Percentiles rank a stretch among this genome's conserved stretches.
phyloP scores from a whole-genome alignment of 371 early-diverging fungal genomes.

The Thermomucor indicae-seudaticae region DNA sequence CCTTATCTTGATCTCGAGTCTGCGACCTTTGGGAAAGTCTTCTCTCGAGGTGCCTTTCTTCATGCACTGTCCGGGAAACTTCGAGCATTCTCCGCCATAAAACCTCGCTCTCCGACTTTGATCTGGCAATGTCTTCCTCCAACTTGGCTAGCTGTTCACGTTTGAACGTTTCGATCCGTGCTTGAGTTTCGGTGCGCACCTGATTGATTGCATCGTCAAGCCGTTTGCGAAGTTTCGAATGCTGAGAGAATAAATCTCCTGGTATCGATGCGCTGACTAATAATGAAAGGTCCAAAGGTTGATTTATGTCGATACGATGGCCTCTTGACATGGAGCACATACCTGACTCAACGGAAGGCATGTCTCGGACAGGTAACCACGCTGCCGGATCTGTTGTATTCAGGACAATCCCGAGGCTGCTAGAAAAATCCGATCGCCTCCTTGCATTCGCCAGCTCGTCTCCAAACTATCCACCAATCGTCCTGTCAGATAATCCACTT shows the following conservation, averaged over 20 bases:
- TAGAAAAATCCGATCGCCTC: constrained; percentile 17
- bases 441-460: constrained; percentile 10
- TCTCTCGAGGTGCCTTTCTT: constrained; percentile 5
- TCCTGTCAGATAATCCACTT: too few relatives aligned
- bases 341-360: too few relatives aligned
- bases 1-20: not conserved
- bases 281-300: not conserved
- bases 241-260: constrained; percentile 16
- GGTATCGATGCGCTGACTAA: constrained; percentile 2
- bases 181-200: constrained; percentile 19
- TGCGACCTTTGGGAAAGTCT: not conserved
- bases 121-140: constrained; percentile 12
- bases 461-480: constrained; percentile 17
- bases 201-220: constrained; percentile 15
- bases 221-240: constrained; percentile 15
- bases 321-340: too few relatives aligned
- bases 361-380: constrained; percentile 1
- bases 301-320: not conserved
- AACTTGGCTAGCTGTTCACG: constrained; percentile 19
- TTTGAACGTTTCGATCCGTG: constrained; percentile 19
- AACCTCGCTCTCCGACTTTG: constrained; percentile 18
- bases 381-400: constrained; percentile 9
- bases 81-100: constrained; percentile 31
- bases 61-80: constrained; percentile 14
- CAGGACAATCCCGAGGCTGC: constrained; percentile 21